Evolutionary conservation across 139 green algal species (phyloP).

Genomic region (Raphidocelis subcapitata): DNA sequence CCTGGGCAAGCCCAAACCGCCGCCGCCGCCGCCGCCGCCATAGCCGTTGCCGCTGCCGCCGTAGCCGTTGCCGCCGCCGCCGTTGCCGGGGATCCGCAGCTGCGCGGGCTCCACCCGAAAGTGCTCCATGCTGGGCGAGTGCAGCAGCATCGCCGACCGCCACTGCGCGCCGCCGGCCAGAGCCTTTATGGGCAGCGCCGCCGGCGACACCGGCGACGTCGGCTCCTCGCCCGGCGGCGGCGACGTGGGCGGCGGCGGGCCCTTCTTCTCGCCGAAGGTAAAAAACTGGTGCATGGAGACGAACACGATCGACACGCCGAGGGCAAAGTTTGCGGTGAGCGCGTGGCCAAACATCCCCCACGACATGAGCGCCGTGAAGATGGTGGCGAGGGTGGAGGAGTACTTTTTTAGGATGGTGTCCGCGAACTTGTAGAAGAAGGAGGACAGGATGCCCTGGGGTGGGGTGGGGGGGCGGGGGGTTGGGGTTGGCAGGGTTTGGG

Average conservation of each 20-base stretch:
- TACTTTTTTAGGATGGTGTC: slow-evolving; percentile 99
- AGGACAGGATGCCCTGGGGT: slow-evolving; percentile 86
- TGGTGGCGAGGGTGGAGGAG: slow-evolving; percentile 90
- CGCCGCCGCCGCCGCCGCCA: no score
- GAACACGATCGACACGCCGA: slow-evolving; percentile 95
- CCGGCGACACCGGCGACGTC: no score
- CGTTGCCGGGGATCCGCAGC: no score
- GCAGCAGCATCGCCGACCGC: slow-evolving; percentile 3
- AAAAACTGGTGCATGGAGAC: slow-evolving; percentile 95
- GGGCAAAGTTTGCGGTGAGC: slow-evolving; percentile 92
- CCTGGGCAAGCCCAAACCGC: no score
- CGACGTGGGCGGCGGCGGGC: not conserved
- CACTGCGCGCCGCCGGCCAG: no score
- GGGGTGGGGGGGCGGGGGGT: not conserved
- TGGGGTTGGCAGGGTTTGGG: not conserved
- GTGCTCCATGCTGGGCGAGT: slow-evolving; percentile 29
- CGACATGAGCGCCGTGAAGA: slow-evolving; percentile 92
- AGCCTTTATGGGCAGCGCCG: no score
- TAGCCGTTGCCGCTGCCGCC: no score
- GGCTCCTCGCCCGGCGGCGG: no score
- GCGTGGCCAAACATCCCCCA: slow-evolving; percentile 86
- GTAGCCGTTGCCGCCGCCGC: no score
- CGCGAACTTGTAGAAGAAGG: slow-evolving; percentile 98
- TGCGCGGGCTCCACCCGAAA: slow-evolving; percentile 8
- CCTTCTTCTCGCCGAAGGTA: slow-evolving; percentile 23